Conservation (phyloP, 169 alveolate genomes). For the Eimeria acervulina region DNA sequence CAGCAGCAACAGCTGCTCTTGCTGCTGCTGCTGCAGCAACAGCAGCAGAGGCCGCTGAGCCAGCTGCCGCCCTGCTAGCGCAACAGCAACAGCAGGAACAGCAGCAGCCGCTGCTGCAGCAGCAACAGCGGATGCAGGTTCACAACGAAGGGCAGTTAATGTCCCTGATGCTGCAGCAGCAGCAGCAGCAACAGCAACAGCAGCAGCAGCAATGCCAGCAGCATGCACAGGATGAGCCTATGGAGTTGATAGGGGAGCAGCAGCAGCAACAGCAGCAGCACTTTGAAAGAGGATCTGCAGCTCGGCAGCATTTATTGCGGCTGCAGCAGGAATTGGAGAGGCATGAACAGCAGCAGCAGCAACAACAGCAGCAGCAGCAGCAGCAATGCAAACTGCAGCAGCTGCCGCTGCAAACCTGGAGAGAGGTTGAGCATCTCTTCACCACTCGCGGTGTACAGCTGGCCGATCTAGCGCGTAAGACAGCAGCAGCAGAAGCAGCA, state of each 20-base stretch:
- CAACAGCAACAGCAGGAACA: too few species aligned
- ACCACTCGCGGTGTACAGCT: neutral
- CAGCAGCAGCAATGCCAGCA: neutral
- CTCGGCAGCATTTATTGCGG: neutral
- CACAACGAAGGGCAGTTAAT: too few species aligned
- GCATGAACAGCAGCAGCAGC: neutral
- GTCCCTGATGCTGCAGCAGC: too few species aligned
- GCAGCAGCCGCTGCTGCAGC: too few species aligned
- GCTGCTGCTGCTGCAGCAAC: neutral
- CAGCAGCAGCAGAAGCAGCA: constrained; percentile 9
- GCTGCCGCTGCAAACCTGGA: constrained; percentile 14
- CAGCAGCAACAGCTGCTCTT: constrained; percentile 10
- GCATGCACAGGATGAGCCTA: neutral
- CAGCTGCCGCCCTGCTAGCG: too few species aligned
- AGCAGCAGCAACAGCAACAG: neutral
- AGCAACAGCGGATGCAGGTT: too few species aligned
- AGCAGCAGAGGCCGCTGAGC: too few species aligned
- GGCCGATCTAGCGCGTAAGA: neutral
- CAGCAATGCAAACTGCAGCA: neutral
- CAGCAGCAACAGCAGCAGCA: neutral
- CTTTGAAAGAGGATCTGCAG: neutral
- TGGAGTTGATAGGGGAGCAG: neutral
- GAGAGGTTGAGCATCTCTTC: neutral
- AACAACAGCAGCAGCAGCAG: neutral
- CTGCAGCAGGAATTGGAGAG: neutral